Base-by-base conservation (phyloP, 169 alveolate species). In the Blepharisma undulans region DNA sequence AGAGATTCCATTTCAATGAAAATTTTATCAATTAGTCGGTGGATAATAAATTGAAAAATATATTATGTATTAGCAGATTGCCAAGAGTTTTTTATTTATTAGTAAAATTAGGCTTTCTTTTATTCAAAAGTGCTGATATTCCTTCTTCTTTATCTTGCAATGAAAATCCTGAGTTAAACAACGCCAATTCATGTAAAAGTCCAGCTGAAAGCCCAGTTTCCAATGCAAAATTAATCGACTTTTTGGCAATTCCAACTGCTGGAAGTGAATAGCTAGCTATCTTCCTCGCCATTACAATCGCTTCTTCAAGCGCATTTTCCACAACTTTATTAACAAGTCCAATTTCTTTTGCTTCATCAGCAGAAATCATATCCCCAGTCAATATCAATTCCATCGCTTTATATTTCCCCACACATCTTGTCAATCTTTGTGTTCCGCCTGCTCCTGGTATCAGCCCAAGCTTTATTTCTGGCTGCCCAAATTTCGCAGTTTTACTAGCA, bases 401-500 rank as follows among this genome's bases (percentile, higher is more conserved):
- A 30, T 96, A 93, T 90, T 95, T 95, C 4, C 98, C 98, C 8
- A 94, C 97, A n/a, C 89, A 90, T 76, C 95, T 94, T 27, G 97
- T 89, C 33, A 97, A 93, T 76, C 98, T 95, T 92, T 95, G 96
- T 21, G 98, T 94, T 0, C 98, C 98, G 0, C 98, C 98, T 10
- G 94, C 95, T 74, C 97, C 98, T 30, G 98, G 98, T 48, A 94
- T 91, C 32, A 95, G 76, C 12, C 97, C 98, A 22, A 95, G 87
- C 74, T 95, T 95, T 30, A 96, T 95, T 84, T 97, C 98, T 30
- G 98, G 98, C 87, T 94, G 96, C 0, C 98, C 98, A 90, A 97
- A 95, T 84, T 93, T 88, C 0, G 98, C 98, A 86, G 93, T 90
- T 14, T 94, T 96, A 76, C 95, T 89, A 72, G 98, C 97, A 59